phyloP scores from a whole-genome alignment of 805 yeast species.

The Starmerella gropengiesseri region DNA sequence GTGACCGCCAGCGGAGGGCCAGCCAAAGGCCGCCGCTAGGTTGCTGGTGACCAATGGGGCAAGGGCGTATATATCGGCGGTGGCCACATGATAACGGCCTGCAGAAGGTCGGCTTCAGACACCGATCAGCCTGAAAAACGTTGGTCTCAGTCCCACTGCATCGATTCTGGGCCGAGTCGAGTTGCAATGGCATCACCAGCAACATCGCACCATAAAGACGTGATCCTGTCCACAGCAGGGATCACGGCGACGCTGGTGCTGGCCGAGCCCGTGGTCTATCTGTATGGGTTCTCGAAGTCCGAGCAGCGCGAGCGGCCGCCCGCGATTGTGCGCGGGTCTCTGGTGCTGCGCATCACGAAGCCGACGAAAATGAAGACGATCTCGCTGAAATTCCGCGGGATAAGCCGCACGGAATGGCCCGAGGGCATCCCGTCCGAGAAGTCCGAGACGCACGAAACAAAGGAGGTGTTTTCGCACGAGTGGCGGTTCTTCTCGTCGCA shows the following conservation, averaged over 20 bases:
- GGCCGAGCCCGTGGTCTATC: conserved; percentile 68
- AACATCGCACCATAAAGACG: conserved; percentile 15
- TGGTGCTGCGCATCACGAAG: conserved; percentile 57
- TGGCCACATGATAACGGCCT: no score
- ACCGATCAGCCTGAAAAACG: no score
- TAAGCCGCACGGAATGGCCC: conserved; percentile 84
- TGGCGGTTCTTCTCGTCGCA: conserved; percentile 72
- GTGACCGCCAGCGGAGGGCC: no score
- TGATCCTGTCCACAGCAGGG: conserved; percentile 20
- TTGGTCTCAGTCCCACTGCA: no score
- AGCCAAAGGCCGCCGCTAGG: no score
- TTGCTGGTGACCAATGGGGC: no score
- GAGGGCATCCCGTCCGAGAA: conserved; percentile 94
- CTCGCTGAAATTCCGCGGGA: conserved; percentile 52
- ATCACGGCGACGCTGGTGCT: conserved; percentile 30
- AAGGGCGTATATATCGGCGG: no score
- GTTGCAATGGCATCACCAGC: conserved; percentile 5
- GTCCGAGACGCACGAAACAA: conserved; percentile 50
- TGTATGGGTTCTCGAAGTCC: conserved; percentile 65
- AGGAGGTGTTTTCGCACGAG: conserved; percentile 60
- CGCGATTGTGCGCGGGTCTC: conserved; percentile 67
- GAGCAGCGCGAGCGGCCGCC: conserved; percentile 64
- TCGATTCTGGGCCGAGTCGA: no score
- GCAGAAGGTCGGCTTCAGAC: no score
- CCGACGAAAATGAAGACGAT: conserved; percentile 61